Base-by-base conservation (phyloP, 192 early-diverging fungal species). In the Linnemannia zychae region DNA sequence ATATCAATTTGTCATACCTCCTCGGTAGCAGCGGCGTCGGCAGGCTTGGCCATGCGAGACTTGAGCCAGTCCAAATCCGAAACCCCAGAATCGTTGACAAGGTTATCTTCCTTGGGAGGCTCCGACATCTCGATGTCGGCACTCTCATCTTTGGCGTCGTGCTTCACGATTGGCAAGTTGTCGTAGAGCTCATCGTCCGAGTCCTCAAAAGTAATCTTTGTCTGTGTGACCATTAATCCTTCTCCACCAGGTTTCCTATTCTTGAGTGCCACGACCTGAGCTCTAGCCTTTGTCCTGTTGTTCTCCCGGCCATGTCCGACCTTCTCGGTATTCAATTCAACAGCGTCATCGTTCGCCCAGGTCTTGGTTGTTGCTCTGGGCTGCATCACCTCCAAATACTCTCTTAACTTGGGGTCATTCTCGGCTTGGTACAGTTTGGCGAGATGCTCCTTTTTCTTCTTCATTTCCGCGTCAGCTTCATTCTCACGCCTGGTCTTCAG, bases 341-440 rank as follows among this genome's bases (percentile, higher is more conserved):
- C 80, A n/a, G 85, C 88, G 80, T 98, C 97, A 72, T 99, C 97
- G 87, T 99, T 98, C 5, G 94, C 92, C 98, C 98, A 99, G 4
- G 96, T 96, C 78, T 92, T 91, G 67, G 91, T 91, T 33, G 89
- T 91, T 1, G 93, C 90, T 36, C 97, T 92, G 5, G 97, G 94
- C 44, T 93, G 82, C 97, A 98, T 97, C 15, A 98, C 96, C 77
- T 97, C 93, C 81, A 98, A 83, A 81, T 94, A 96, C 84, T 99
- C 98, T 69, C 94, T 91, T 69, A 99, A 92, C 75, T 96, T 94
- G 18, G 95, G 92, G 82, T 99, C 95, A 7, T 94, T 90, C 78
- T 92, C 89, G 50, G 93, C 92, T 40, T 92, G 71, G 77, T 90
- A 89, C 11, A 93, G 77, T 49, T 88, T 65, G 40, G 88, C 53